phyloP scores from a whole-genome alignment of 2,329 filamentous ascomycete species.

The Ceratocystis eucalypticola region DNA sequence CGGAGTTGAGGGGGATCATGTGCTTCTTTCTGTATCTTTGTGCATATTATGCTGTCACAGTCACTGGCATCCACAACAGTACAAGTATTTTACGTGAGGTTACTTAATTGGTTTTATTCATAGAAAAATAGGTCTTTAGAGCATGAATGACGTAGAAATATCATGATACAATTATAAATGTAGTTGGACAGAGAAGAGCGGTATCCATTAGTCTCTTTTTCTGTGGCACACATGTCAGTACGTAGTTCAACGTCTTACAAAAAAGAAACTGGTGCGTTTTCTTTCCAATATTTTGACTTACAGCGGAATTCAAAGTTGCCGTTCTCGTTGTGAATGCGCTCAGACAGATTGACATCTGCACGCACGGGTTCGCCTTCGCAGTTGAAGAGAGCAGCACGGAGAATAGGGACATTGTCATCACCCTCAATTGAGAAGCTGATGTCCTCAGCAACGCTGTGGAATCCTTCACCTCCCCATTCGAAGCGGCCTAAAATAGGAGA shows the following conservation, averaged over 20 bases:
- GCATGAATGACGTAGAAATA: not conserved
- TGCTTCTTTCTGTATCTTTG: not conserved
- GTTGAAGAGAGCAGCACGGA: conserved; percentile 36
- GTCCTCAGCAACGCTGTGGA: conserved; percentile 33
- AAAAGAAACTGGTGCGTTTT: not conserved
- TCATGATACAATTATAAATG: conserved; percentile 4
- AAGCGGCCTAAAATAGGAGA: conserved; percentile 2
- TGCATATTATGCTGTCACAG: not conserved
- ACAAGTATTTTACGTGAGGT: not conserved
- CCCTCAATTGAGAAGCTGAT: conserved; percentile 39
- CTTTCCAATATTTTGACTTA: conserved; percentile 19
- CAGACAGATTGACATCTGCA: conserved; percentile 41
- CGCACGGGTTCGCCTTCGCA: conserved; percentile 30
- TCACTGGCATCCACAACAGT: not conserved
- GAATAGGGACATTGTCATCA: conserved; percentile 35
- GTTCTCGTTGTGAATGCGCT: conserved; percentile 40
- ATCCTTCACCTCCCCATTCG: conserved; percentile 26
- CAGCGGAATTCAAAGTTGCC: conserved; percentile 31
- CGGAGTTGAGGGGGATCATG: not conserved
- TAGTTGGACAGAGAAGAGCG: not conserved
- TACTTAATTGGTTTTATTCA: not conserved
- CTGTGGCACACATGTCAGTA: not conserved
- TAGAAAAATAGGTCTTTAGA: not conserved
- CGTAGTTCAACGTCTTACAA: not conserved
- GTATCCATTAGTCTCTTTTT: not conserved